Conservation (phyloP, 164 flowering plant genomes). For the Brasenia schreberi region DNA sequence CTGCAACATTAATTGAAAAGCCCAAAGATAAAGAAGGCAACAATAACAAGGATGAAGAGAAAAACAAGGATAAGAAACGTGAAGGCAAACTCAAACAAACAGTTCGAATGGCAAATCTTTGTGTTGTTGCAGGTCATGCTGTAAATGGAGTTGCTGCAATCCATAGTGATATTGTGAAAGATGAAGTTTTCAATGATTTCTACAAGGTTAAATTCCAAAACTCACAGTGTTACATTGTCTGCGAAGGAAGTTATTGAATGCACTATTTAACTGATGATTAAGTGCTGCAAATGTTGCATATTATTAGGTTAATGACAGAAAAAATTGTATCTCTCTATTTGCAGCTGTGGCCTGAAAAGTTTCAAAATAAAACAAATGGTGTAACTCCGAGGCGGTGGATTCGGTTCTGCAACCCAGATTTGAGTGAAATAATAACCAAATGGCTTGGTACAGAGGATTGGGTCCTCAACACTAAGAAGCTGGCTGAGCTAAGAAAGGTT, state of each 20-base stretch:
- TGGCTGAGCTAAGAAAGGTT: conserved; percentile 77
- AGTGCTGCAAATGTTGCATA: too few relatives aligned
- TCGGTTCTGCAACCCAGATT: conserved; percentile 68
- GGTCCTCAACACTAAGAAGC: conserved; percentile 63
- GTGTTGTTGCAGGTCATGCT: conserved; percentile 90
- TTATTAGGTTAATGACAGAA: too few relatives aligned
- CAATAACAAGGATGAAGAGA: conserved; percentile 7
- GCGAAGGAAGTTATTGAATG: too few relatives aligned
- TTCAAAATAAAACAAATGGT: conserved; percentile 95
- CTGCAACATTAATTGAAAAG: conserved; percentile 33
- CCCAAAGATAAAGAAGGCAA: conserved; percentile 18
- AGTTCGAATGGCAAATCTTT: conserved; percentile 95
- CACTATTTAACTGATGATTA: too few relatives aligned
- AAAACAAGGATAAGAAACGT: conserved; percentile 16
- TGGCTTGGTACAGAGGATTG: conserved; percentile 79
- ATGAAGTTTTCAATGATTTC: conserved; percentile 80
- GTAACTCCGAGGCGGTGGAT: conserved; percentile 98
- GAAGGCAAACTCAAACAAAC: conserved; percentile 40
- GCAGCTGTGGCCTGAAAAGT: conserved; percentile 94
- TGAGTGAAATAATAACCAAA: conserved; percentile 56
- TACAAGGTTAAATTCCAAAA: conserved; percentile 34
- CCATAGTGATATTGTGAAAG: conserved; percentile 88
- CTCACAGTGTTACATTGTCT: not conserved
- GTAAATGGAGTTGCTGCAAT: conserved; percentile 98
- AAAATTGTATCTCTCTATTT: conserved; percentile 2